A percentile compares a stretch with the other conserved stretches of the same genome.
Evolutionary conservation across 2,329 filamentous ascomycete genomes (phyloP).

Genomic region (Neurospora crassa): DNA sequence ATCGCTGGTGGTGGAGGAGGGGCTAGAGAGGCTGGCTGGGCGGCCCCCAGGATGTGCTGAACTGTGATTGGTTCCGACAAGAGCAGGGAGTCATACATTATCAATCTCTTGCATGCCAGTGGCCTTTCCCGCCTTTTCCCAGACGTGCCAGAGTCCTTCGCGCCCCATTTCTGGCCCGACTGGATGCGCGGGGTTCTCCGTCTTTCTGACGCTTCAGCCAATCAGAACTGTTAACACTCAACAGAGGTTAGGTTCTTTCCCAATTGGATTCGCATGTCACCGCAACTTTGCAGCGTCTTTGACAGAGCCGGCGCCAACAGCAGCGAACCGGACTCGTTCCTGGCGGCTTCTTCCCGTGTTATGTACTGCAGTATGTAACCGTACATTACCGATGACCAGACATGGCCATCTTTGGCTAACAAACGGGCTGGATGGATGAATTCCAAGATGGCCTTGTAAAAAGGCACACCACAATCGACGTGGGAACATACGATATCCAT

Average conservation of each 20-base stretch:
- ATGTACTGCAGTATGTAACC: not conserved
- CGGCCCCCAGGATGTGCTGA: not conserved
- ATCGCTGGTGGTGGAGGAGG: not conserved
- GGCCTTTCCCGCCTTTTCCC: not conserved
- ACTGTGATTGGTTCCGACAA: not conserved
- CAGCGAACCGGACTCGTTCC: not conserved
- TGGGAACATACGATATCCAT: not conserved
- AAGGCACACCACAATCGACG: not conserved
- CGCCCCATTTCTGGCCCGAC: not conserved
- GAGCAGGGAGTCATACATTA: not conserved
- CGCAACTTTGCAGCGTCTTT: not conserved
- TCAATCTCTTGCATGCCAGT: not conserved
- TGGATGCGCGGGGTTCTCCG: not conserved
- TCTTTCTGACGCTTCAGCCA: not conserved
- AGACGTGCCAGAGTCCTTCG: not conserved
- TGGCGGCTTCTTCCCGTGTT: not conserved
- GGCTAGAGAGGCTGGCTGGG: not conserved
- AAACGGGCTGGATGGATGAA: not conserved
- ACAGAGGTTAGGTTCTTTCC: not conserved
- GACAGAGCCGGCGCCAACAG: not conserved
- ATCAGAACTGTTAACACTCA: not conserved
- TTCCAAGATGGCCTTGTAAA: not conserved
- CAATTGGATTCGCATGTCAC: not conserved
- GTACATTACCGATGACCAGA: not conserved
- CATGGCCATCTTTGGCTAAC: not conserved